These are phyloP conservation scores for Cladosporium sp. DNA, from an alignment of 2,329 filamentous ascomycete genomes.

Conservation along the genomic window DNA sequence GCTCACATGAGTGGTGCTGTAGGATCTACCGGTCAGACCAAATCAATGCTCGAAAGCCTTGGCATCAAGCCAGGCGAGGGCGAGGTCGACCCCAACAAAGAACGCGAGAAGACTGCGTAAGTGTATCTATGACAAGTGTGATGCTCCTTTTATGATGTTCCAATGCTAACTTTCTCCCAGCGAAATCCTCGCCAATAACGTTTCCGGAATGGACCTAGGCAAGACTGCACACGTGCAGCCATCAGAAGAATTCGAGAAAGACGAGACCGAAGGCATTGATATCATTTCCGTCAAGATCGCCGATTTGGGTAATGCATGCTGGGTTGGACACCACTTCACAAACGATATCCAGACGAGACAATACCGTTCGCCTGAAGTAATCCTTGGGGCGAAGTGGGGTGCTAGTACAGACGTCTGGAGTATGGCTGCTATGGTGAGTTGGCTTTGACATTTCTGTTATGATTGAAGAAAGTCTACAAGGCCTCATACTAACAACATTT, in stretches of 20 bases:
- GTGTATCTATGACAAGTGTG: conserved; percentile 41
- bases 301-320: conserved; percentile 96
- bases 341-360: conserved; percentile 98
- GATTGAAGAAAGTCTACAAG: neutral
- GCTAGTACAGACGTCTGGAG: conserved; percentile 99
- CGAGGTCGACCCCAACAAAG: conserved; percentile 65
- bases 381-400: conserved; percentile 95
- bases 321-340: conserved; percentile 98
- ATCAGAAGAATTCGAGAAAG: conserved; percentile 56
- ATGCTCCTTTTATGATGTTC: conserved; percentile 17
- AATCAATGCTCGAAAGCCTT: conserved; percentile 63
- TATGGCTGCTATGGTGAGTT: conserved; percentile 94
- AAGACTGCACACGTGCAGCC: conserved; percentile 59
- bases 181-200: conserved; percentile 86
- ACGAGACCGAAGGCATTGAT: conserved; percentile 57
- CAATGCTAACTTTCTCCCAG: conserved; percentile 35
- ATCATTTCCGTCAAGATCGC: conserved; percentile 99
- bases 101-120: conserved; percentile 92
- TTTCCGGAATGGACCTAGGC: conserved; percentile 91
- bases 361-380: conserved; percentile 95
- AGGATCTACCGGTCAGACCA: conserved; percentile 50
- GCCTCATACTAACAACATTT: neutral
- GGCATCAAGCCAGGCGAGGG: conserved; percentile 55
- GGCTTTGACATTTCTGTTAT: neutral
- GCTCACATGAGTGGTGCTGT: conserved; percentile 59